These are phyloP conservation scores for Fraxinus excelsior DNA, from an alignment of 257 asterid genomes.

Conservation along the genomic window DNA sequence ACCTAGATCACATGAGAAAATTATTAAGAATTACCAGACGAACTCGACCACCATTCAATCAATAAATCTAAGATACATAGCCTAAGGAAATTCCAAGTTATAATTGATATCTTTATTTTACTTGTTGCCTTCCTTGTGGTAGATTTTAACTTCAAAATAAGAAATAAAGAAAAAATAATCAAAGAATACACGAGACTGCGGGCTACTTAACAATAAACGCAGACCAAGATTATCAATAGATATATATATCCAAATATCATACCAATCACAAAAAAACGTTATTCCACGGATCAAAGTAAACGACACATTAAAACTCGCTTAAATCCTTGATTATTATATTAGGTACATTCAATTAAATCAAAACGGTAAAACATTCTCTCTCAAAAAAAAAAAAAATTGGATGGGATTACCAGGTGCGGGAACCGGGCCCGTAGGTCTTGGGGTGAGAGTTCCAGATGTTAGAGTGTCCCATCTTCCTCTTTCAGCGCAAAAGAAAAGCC, in stretches of 20 bases:
- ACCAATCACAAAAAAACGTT: neutral
- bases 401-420: constrained; percentile 47
- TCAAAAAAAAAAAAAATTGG: neutral
- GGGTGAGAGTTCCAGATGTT: constrained; percentile 64
- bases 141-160: neutral
- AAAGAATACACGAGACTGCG: neutral
- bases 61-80: neutral
- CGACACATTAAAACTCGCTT: neutral
- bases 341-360: neutral
- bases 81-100: neutral
- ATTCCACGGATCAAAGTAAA: neutral
- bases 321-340: neutral
- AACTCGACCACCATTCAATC: neutral
- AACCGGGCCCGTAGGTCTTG: constrained; percentile 57
- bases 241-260: neutral
- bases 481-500: constrained; percentile 18
- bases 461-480: constrained; percentile 54
- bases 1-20: neutral
- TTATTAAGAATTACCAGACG: neutral
- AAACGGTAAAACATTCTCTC: neutral
- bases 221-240: neutral
- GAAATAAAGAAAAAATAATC: neutral
- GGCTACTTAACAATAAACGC: neutral
- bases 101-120: neutral
- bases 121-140: neutral